These are phyloP conservation scores for Mikania micrantha DNA, from an alignment of 129 eudicot genomes.

Conservation along the genomic window DNA sequence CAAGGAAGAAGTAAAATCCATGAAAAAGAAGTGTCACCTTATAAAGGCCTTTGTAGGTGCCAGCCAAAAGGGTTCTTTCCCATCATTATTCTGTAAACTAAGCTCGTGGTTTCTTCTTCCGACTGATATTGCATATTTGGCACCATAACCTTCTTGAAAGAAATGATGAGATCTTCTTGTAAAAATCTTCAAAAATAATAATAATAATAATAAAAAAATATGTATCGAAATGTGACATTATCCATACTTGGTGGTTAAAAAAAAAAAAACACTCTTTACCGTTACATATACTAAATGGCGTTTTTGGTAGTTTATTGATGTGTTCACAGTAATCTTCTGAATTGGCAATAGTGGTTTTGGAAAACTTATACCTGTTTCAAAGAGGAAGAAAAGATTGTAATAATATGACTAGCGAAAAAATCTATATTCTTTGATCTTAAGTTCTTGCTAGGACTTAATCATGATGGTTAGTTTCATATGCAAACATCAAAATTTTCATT, in stretches of 20 bases:
- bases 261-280: slow-evolving; percentile 25
- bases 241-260: not conserved
- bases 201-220: too few species aligned
- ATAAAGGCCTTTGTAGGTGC: slow-evolving; percentile 20
- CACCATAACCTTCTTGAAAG: slow-evolving; percentile 15
- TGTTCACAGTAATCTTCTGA: slow-evolving; percentile 6
- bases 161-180: slow-evolving; percentile 13
- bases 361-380: slow-evolving; percentile 13
- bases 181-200: slow-evolving; percentile 24
- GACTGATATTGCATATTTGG: slow-evolving; percentile 26
- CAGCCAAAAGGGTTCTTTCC: slow-evolving; percentile 46
- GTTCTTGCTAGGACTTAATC: not conserved
- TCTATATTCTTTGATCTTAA: not conserved
- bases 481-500: not conserved
- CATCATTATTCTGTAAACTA: slow-evolving; percentile 34
- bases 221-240: slow-evolving; percentile 2
- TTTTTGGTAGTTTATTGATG: slow-evolving; percentile 13
- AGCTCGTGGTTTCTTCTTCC: slow-evolving; percentile 38
- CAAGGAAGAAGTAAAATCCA: not conserved
- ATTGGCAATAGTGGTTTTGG: slow-evolving; percentile 30
- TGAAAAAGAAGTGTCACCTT: slow-evolving; percentile 1
- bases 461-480: not conserved
- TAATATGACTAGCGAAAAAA: not conserved
- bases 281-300: slow-evolving; percentile 4
- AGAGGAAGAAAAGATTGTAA: not conserved